Evolutionary conservation across 805 yeast species (phyloP), one percentile per base, ranked within the genome.

Genomic region (Cephaloascus fragrans): DNA sequence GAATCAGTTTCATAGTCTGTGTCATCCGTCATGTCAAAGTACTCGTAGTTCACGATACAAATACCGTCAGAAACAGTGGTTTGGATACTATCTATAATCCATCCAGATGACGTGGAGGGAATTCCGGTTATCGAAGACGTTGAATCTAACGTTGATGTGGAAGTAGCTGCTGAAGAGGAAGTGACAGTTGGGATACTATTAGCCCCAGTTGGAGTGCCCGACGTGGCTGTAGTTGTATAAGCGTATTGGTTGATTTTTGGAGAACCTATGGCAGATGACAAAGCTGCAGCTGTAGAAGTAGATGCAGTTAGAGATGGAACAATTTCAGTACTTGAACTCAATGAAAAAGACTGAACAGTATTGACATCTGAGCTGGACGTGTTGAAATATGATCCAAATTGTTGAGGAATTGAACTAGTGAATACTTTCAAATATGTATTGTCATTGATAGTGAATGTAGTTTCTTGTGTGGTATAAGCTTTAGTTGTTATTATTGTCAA

Each of bases 11-110:
- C 59, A 19, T 47, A 52, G 31, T 44, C 51, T 8, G 10, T 23
- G 10, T 8, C 52, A 31, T 44, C 51, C n/a, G n/a, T n/a, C n/a
- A n/a, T n/a, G 42, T 47, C 39, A 52, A 59, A 57, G 56, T 62
- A 59, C 51, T 60, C 62, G 50, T 57, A 57, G 51, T 59, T 52
- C 38, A 64, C 62, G 40, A 53, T 38, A 52, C 69, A 57, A 36
- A 60, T 58, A 34, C 61, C 58, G 36, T 50, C 47, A 33, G 57
- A 44, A 20, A 50, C 44, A 16, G 57, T 41, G 5, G 71, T 64
- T 37, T 56, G 46, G 6, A 57, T 47, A 42, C 51, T 55, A 18
- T 55, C 65, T 33, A 65, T 59, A 20, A 61, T 46, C 59, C 67
- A 62, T 20, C 61, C 51, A 18, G 46, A 48, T 35, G 59, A 47